These are phyloP conservation scores for Rhizodiscina lignyota DNA, from an alignment of 495 filamentous ascomycete genomes.

Conservation along the genomic window DNA sequence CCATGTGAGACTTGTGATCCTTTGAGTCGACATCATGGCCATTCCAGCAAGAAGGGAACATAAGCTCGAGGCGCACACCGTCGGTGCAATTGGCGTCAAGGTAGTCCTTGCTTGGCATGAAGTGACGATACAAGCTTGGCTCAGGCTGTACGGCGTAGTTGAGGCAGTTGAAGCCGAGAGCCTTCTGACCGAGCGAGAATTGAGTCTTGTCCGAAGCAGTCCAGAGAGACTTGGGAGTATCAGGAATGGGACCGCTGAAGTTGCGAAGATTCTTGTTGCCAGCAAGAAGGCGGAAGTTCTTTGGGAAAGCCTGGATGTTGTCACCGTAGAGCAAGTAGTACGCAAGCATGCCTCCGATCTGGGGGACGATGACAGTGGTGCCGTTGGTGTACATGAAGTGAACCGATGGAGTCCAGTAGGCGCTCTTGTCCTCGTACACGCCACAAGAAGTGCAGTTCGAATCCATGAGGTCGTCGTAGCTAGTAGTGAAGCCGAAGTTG, in stretches of 20 bases:
- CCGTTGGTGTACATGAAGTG: slow-evolving; percentile 40
- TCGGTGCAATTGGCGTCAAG: slow-evolving; percentile 60
- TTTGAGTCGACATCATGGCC: slow-evolving; percentile 43
- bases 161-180: slow-evolving; percentile 84
- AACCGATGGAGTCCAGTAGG: slow-evolving; percentile 44
- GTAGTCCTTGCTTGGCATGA: slow-evolving; percentile 60
- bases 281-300: slow-evolving; percentile 71
- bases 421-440: slow-evolving; percentile 42
- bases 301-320: slow-evolving; percentile 59
- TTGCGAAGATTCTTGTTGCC: slow-evolving; percentile 53
- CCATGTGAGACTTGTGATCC: slow-evolving; percentile 57
- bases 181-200: slow-evolving; percentile 53
- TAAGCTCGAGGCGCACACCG: slow-evolving; percentile 65
- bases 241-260: slow-evolving; percentile 51
- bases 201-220: slow-evolving; percentile 40
- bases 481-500: slow-evolving; percentile 31
- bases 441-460: slow-evolving; percentile 40
- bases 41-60: slow-evolving; percentile 91
- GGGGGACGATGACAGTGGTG: slow-evolving; percentile 32
- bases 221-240: slow-evolving; percentile 62
- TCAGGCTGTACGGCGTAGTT: slow-evolving; percentile 50
- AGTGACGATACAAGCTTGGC: slow-evolving; percentile 60
- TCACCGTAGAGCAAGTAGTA: slow-evolving; percentile 58
- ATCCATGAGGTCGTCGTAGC: slow-evolving; percentile 24
- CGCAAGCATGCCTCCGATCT: slow-evolving; percentile 42